Evolutionary conservation across 1,284 basidiomycete species (phyloP), one percentile per base, ranked within the genome.

Genomic region (Vanrija humicola): DNA sequence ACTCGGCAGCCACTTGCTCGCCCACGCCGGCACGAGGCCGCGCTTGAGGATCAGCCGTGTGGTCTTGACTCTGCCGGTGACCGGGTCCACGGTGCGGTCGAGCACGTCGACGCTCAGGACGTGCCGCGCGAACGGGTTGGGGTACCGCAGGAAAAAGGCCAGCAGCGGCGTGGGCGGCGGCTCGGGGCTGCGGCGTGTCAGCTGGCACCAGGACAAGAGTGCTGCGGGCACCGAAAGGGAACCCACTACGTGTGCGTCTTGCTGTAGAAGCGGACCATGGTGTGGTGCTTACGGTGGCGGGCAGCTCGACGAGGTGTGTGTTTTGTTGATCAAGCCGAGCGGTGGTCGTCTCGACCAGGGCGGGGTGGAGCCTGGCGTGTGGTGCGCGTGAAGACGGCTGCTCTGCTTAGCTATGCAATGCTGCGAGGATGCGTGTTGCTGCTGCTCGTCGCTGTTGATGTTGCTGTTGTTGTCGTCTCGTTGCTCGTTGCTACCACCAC

Each of bases 21-120:
- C 89, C 94, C 94, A 98, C 69, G 86, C 83, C 3, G 94, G 94
- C 51, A 96, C 79, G 14, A 89, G 84, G 9, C 93, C 93, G 40
- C 86, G 83, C 79, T 98, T 98, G 66, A 96, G 82, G 65, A 98
- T 90, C 60, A 98, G 85, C 23, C 94, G 85, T 1, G 88, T 89
- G 0, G 93, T 97, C 53, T 86, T 77, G n/a, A 98, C 82, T 12
- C 87, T 84, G 25, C 90, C 89, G 0, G 73, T 74, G 1, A 80
- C 77, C 18, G 86, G 79, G 10, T 88, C 86, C 60, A 88, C 78
- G 5, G 78, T 81, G 60, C 94, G 87, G 52, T 89, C 88, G 59
- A 98, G 83, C 59, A 97, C 92, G 79, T 98, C 95, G 80, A 91
- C 93, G 8, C 91, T 91, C 57, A 96, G 78, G 70, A 98, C 89